Conservation (phyloP, 2,329 filamentous ascomycete genomes). For the Alternaria incomplexa region DNA sequence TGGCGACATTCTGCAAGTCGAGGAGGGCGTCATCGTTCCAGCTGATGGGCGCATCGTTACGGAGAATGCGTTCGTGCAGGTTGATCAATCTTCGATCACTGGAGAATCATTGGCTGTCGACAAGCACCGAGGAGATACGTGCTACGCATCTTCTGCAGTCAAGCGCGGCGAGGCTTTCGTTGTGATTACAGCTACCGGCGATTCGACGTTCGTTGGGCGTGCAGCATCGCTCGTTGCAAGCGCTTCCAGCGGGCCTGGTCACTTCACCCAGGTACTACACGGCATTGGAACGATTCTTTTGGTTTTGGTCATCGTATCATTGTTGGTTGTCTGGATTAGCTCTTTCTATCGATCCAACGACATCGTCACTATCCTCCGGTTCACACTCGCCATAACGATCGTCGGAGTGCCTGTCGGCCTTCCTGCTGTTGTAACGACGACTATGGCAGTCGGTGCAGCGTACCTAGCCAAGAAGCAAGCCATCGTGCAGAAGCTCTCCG, state of each 20-base stretch:
- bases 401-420: slow-evolving; percentile 93
- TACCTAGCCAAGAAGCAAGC: slow-evolving; percentile 92
- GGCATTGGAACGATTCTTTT: slow-evolving; percentile 82
- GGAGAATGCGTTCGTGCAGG: slow-evolving; percentile 82
- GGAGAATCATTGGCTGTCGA: slow-evolving; percentile 91
- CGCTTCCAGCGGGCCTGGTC: slow-evolving; percentile 75
- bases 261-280: slow-evolving; percentile 91
- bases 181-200: slow-evolving; percentile 82
- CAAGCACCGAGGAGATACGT: slow-evolving; percentile 81
- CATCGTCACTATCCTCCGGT: slow-evolving; percentile 80
- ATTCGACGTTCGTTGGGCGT: slow-evolving; percentile 88
- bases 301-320: slow-evolving; percentile 78
- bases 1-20: slow-evolving; percentile 86
- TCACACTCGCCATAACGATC: slow-evolving; percentile 87
- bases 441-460: slow-evolving; percentile 91
- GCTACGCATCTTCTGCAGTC: slow-evolving; percentile 85
- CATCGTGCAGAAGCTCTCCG: slow-evolving; percentile 90
- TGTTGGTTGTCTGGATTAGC: slow-evolving; percentile 83
- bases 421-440: slow-evolving; percentile 90
- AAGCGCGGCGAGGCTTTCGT: slow-evolving; percentile 89
- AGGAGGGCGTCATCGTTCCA: slow-evolving; percentile 90
- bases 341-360: slow-evolving; percentile 86
- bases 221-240: slow-evolving; percentile 84
- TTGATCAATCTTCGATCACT: slow-evolving; percentile 91
- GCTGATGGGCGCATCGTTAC: slow-evolving; percentile 87